Evolutionary conservation across 1,284 basidiomycete species (phyloP).

Genomic region (Cryptococcus sp.): DNA sequence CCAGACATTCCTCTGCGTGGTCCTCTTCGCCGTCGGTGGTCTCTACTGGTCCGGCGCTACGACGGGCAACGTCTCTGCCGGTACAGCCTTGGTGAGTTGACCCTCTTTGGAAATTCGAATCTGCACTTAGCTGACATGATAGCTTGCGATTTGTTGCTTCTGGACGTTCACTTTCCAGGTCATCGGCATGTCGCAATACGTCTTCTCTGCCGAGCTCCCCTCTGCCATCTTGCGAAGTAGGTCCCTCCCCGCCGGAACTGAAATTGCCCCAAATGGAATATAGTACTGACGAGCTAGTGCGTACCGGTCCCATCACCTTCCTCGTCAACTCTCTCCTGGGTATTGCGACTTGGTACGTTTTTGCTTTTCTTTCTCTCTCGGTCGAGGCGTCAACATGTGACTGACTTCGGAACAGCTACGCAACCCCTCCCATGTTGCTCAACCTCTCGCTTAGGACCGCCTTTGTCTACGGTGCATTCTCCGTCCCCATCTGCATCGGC

Average conservation of each 20-base stretch:
- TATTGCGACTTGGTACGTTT: slow-evolving; percentile 17
- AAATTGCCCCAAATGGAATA: too few species aligned
- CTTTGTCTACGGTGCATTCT: slow-evolving; percentile 21
- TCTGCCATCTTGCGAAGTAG: slow-evolving; percentile 20
- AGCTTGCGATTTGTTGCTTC: slow-evolving; percentile 20
- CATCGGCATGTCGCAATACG: slow-evolving; percentile 17
- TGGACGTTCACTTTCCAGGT: slow-evolving; percentile 20
- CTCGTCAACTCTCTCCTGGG: slow-evolving; percentile 17
- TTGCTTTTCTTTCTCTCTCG: too few species aligned
- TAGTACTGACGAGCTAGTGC: slow-evolving; percentile 13
- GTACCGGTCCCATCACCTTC: slow-evolving; percentile 21
- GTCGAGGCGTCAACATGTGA: too few species aligned
- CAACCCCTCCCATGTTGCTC: slow-evolving; percentile 22
- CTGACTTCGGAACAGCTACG: slow-evolving; percentile 10
- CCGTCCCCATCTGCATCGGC: slow-evolving; percentile 16
- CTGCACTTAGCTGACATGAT: neutral
- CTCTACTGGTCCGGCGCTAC: slow-evolving; percentile 16
- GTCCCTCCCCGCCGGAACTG: too few species aligned
- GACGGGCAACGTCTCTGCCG: slow-evolving; percentile 11
- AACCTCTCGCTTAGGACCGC: slow-evolving; percentile 13
- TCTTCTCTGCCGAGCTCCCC: slow-evolving; percentile 24
- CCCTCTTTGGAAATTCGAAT: neutral
- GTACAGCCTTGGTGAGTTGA: slow-evolving; percentile 10
- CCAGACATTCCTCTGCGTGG: slow-evolving; percentile 7
- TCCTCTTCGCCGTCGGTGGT: slow-evolving; percentile 16